A percentile compares a stretch with the other conserved stretches of the same genome.
These are phyloP conservation scores for Lactuca saligna DNA, from an alignment of 129 eudicot genomes.

Conservation along the genomic window DNA sequence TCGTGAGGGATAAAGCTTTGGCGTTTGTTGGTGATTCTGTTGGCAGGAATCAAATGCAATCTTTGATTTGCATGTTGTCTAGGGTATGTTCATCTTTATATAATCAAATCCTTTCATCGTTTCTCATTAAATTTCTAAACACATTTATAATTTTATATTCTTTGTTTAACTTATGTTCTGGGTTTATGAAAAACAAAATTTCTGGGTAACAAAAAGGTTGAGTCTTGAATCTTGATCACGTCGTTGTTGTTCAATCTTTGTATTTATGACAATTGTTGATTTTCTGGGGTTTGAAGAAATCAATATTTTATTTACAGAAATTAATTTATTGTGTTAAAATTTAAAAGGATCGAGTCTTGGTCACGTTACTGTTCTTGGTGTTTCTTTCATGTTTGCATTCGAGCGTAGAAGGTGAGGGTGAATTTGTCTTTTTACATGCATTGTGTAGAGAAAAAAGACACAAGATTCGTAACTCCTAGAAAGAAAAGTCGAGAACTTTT, in stretches of 20 bases:
- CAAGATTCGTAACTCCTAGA: conserved; percentile 33
- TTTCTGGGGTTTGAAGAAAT: background rate
- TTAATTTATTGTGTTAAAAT: conserved; percentile 2
- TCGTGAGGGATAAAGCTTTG: conserved; percentile 58
- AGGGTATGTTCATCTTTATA: conserved; percentile 43
- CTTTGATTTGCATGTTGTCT: conserved; percentile 70
- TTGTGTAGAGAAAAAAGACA: background rate
- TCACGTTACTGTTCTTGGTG: conserved; percentile 1
- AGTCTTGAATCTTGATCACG: background rate
- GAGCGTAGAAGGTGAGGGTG: conserved; percentile 7
- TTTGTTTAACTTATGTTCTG: background rate
- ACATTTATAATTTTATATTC: background rate
- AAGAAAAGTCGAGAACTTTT: conserved; percentile 23
- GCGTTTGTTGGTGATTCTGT: conserved; percentile 91
- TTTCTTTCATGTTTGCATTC: background rate
- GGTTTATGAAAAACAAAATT: background rate
- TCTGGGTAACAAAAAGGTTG: background rate
- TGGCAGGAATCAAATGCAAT: conserved; percentile 77
- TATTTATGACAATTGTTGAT: background rate
- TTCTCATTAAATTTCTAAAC: background rate
- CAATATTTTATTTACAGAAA: background rate
- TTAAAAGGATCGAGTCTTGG: conserved; percentile 14
- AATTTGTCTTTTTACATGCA: conserved; percentile 7
- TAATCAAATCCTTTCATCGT: background rate
- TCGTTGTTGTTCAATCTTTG: background rate